phyloP scores from a whole-genome alignment of 306 rosid genomes.

The Fragaria ananassa region DNA sequence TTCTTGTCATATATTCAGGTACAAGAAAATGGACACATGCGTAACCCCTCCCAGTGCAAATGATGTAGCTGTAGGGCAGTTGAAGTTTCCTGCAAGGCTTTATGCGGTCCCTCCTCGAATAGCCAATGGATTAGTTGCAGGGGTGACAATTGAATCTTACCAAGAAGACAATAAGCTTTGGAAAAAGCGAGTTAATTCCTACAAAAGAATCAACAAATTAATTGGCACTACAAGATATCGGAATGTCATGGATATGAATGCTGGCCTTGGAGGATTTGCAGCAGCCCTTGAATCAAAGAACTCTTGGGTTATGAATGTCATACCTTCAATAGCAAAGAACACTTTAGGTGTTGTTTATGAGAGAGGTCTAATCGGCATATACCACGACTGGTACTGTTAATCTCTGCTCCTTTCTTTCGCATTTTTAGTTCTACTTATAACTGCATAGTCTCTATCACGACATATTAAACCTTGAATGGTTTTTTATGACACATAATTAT shows the following conservation, averaged over 20 bases:
- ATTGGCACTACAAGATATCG: conserved; percentile 75
- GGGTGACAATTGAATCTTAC: conserved; percentile 66
- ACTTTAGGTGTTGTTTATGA: conserved; percentile 82
- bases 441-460: background rate
- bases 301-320: conserved; percentile 97
- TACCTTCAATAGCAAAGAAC: conserved; percentile 72
- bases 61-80: conserved; percentile 81
- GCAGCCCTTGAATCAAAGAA: conserved; percentile 78
- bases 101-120: conserved; percentile 79
- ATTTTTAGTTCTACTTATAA: background rate
- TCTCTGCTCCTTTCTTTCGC: background rate
- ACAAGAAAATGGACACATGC: conserved; percentile 75
- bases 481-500: background rate
- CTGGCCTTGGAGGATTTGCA: conserved; percentile 95
- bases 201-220: conserved; percentile 65
- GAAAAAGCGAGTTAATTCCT: conserved; percentile 64
- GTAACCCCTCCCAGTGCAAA: conserved; percentile 55
- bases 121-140: conserved; percentile 60
- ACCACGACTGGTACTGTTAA: conserved; percentile 79
- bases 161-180: conserved; percentile 80
- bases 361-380: conserved; percentile 93
- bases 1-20: conserved; percentile 47
- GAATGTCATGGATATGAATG: conserved; percentile 97
- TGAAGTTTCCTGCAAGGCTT: conserved; percentile 87
- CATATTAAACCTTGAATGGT: background rate